Percentiles rank a stretch among this genome's conserved stretches.
Evolutionary conservation across 2,329 filamentous ascomycete genomes (phyloP).

Genomic region (Chalaropsis thielavioides): DNA sequence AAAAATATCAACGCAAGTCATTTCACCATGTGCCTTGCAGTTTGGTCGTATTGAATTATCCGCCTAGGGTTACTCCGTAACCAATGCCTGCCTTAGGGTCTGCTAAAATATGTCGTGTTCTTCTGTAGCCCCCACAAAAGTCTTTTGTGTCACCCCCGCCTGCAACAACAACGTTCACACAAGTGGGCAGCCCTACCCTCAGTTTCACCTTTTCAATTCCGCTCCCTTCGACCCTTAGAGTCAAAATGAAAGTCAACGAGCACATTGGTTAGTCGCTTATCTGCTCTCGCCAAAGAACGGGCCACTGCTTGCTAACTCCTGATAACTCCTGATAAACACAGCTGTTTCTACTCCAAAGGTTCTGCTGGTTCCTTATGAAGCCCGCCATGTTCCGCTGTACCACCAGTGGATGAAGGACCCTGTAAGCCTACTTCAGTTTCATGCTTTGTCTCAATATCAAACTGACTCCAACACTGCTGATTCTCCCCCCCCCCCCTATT

Average conservation of each 20-base stretch:
- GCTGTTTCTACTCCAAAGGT: slow-evolving; percentile 51
- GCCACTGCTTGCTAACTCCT: background rate
- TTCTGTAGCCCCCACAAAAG: background rate
- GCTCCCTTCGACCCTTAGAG: background rate
- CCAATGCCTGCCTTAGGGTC: background rate
- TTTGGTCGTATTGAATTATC: no score
- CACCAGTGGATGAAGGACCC: slow-evolving; percentile 86
- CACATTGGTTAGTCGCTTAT: slow-evolving; percentile 26
- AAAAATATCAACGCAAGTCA: background rate
- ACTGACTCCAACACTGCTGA: background rate
- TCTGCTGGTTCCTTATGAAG: slow-evolving; percentile 71
- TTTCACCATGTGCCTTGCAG: no score
- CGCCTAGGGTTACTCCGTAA: background rate
- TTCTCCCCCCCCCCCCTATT: background rate
- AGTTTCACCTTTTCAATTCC: background rate
- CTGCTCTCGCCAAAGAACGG: background rate
- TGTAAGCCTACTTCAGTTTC: slow-evolving; percentile 27
- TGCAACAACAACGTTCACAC: background rate
- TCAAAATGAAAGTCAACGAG: slow-evolving; percentile 33
- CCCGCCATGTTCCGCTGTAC: slow-evolving; percentile 68
- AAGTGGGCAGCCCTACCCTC: no score
- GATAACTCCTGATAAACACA: slow-evolving; percentile 24
- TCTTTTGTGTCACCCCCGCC: background rate
- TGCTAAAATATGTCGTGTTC: background rate
- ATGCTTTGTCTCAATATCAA: background rate